Conservation (phyloP, 768 basidiomycete genomes). For the Tephrocybe sp. region DNA sequence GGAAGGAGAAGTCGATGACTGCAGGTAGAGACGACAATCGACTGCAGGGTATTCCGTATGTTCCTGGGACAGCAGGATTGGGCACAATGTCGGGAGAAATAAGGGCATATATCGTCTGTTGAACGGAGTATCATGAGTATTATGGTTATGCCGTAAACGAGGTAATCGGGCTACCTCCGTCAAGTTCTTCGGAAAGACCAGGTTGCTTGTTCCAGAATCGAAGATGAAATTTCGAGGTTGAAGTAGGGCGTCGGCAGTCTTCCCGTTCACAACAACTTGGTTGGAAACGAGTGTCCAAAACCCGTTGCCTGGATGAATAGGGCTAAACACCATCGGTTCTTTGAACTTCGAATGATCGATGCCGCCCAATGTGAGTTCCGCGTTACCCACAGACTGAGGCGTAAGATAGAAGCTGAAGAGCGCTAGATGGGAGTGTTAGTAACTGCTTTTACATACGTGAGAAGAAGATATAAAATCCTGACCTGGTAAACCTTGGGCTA, state of each 20-base stretch:
- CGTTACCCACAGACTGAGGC: slow-evolving; percentile 45
- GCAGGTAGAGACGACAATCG: slow-evolving; percentile 45
- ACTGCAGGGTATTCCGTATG: slow-evolving; percentile 53
- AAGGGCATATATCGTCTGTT: slow-evolving; percentile 51
- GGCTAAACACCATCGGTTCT: slow-evolving; percentile 25
- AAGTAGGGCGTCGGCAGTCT: slow-evolving; percentile 41
- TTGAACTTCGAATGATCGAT: slow-evolving; percentile 50
- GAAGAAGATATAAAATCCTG: too few species aligned
- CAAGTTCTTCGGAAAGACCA: slow-evolving; percentile 47
- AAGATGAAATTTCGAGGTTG: slow-evolving; percentile 45
- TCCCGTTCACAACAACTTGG: slow-evolving; percentile 49
- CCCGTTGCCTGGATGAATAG: slow-evolving; percentile 2
- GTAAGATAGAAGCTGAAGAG: slow-evolving; percentile 54
- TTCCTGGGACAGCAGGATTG: slow-evolving; percentile 48
- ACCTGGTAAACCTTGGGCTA: slow-evolving; percentile 50
- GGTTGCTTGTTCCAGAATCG: slow-evolving; percentile 57
- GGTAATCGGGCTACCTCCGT: slow-evolving; percentile 34
- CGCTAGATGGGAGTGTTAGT: slow-evolving; percentile 25
- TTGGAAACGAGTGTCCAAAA: slow-evolving; percentile 46
- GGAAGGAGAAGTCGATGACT: slow-evolving; percentile 50
- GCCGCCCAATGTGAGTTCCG: slow-evolving; percentile 54
- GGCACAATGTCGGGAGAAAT: slow-evolving; percentile 56
- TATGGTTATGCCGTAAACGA: not conserved
- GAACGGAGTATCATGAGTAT: slow-evolving; percentile 2
- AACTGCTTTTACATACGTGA: too few species aligned